These are phyloP conservation scores for Calonectria naviculata DNA, from an alignment of 2,329 filamentous ascomycete species.

Conservation along the genomic window DNA sequence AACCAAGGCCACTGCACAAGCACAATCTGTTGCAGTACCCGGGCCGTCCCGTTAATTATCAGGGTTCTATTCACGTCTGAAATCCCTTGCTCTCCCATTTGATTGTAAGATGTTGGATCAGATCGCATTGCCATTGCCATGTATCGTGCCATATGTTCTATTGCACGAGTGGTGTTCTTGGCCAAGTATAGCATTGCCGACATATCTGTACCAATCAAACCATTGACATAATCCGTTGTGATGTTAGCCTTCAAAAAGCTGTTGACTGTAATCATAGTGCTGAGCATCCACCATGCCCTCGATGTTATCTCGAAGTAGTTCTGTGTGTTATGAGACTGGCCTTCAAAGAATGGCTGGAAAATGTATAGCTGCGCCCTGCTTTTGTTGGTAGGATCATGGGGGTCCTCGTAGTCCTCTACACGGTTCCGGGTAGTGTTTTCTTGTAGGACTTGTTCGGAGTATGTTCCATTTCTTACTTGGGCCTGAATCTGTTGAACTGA, in stretches of 20 bases:
- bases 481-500: background rate
- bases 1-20: background rate
- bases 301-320: background rate
- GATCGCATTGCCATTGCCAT: background rate
- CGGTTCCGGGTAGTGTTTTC: background rate
- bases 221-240: background rate
- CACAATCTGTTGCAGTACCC: background rate
- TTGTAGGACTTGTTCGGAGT: background rate
- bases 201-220: background rate
- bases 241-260: background rate
- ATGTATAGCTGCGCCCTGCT: too few species aligned
- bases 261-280: background rate
- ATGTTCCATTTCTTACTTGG: background rate
- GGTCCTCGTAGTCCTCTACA: background rate
- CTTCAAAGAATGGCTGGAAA: background rate
- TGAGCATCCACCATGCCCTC: background rate
- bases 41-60: background rate
- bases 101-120: background rate
- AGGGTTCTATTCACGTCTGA: background rate
- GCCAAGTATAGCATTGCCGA: background rate
- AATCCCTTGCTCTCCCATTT: background rate
- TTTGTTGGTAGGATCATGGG: too few species aligned
- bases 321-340: background rate
- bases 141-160: background rate
- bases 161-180: background rate